phyloP scores from a whole-genome alignment of 148 eudicot genomes.

The Euryodendron excelsum region DNA sequence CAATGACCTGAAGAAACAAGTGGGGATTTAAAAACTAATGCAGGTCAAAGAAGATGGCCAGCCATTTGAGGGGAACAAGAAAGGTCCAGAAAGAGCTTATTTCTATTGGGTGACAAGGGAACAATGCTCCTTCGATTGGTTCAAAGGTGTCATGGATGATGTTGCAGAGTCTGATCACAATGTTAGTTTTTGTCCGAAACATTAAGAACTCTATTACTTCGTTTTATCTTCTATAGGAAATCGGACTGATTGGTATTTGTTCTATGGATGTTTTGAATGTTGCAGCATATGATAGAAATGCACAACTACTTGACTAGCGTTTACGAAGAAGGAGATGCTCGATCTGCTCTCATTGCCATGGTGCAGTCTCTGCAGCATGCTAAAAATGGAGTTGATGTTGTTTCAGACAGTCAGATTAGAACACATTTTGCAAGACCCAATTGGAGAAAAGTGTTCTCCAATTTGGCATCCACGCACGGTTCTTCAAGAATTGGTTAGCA shows the following conservation, averaged over 20 bases:
- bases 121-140: constrained; percentile 87
- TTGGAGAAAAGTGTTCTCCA: constrained; percentile 81
- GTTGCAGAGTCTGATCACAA: constrained; percentile 65
- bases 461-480: constrained; percentile 45
- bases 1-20: neutral
- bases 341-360: constrained; percentile 93
- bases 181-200: constrained; percentile 36
- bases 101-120: constrained; percentile 95
- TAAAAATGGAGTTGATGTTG: constrained; percentile 91
- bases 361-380: constrained; percentile 95
- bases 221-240: constrained; percentile 36
- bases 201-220: constrained; percentile 37
- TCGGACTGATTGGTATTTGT: constrained; percentile 37
- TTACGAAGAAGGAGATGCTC: constrained; percentile 97
- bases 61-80: neutral
- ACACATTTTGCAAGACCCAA: constrained; percentile 99
- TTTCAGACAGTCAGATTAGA: constrained; percentile 90
- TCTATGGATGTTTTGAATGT: constrained; percentile 68
- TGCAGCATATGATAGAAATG: constrained; percentile 91
- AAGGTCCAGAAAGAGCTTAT: constrained; percentile 79
- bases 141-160: constrained; percentile 83
- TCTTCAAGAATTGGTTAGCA: constrained; percentile 63
- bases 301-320: constrained; percentile 94
- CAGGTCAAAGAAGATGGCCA: constrained; percentile 40
- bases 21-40: constrained; percentile 1